Evolutionary conservation across 106 monocot genomes (phyloP).

Genomic region (Dendrobium huoshanense): DNA sequence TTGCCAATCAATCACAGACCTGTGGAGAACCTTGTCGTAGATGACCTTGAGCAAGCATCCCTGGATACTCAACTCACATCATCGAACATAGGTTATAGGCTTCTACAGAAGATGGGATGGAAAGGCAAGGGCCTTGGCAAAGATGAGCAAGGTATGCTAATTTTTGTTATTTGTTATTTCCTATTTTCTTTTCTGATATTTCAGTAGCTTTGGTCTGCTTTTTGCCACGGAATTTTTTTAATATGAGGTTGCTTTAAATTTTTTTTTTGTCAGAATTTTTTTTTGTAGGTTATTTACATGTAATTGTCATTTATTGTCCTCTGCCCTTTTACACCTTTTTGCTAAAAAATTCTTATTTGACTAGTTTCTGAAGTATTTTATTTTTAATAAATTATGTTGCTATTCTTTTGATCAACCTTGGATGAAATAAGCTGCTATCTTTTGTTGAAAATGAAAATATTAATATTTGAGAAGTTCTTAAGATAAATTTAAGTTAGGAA

Average conservation of each 20-base stretch:
- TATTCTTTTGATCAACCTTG: not conserved
- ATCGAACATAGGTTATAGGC: constrained; percentile 85
- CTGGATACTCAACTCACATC: constrained; percentile 83
- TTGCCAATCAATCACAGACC: constrained; percentile 81
- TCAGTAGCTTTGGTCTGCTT: not conserved
- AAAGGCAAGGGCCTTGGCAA: constrained; percentile 98
- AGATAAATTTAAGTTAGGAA: not conserved
- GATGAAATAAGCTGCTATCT: not conserved
- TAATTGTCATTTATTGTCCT: not conserved
- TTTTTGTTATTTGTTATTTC: not conserved
- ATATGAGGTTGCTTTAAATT: not conserved
- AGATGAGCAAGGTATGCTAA: constrained; percentile 82
- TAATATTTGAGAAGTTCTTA: not conserved
- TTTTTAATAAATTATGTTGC: not conserved
- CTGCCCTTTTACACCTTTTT: not conserved
- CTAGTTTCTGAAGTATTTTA: not conserved
- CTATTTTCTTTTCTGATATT: not conserved
- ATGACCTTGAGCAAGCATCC: constrained; percentile 88
- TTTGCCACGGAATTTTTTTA: not conserved
- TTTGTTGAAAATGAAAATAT: not conserved
- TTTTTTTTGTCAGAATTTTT: not conserved
- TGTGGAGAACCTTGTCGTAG: constrained; percentile 82
- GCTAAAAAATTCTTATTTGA: not conserved
- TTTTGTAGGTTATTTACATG: not conserved
- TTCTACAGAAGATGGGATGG: constrained; percentile 99